Conservation (phyloP, 75 land plant species). For the Pinus tabuliformis region DNA sequence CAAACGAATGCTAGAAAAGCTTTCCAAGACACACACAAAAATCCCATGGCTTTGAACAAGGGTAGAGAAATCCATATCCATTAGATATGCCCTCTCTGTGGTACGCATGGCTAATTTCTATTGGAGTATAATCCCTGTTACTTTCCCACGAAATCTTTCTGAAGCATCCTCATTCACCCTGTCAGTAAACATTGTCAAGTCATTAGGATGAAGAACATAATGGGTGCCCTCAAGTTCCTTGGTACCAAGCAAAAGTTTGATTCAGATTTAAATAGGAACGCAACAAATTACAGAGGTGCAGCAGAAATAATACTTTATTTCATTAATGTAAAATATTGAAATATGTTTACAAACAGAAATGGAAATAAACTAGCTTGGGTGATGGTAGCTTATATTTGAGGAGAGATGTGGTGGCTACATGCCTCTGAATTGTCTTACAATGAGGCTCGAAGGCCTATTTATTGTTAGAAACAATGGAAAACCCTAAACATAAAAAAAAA, state of each 20-base stretch:
- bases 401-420: no score
- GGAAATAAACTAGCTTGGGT: no score
- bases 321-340: no score
- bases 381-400: no score
- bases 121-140: slow-evolving; percentile 39
- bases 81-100: slow-evolving; percentile 91
- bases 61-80: slow-evolving; percentile 94
- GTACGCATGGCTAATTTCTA: slow-evolving; percentile 46
- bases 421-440: no score
- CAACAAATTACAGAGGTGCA: no score
- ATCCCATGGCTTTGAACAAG: slow-evolving; percentile 87
- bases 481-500: no score
- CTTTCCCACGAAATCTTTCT: slow-evolving; percentile 67
- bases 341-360: no score
- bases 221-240: slow-evolving; percentile 87
- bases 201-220: slow-evolving; percentile 90
- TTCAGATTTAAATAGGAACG: no score
- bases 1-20: slow-evolving; percentile 82
- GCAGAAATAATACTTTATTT: no score
- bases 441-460: no score
- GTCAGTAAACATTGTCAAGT: slow-evolving; percentile 80
- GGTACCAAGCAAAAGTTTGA: slow-evolving; percentile 83
- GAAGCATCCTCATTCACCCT: slow-evolving; percentile 47
- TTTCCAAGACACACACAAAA: slow-evolving; percentile 51
- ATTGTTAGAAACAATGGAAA: no score